Conservation (phyloP, 345 rosid species). For the Luvunga scandens region DNA sequence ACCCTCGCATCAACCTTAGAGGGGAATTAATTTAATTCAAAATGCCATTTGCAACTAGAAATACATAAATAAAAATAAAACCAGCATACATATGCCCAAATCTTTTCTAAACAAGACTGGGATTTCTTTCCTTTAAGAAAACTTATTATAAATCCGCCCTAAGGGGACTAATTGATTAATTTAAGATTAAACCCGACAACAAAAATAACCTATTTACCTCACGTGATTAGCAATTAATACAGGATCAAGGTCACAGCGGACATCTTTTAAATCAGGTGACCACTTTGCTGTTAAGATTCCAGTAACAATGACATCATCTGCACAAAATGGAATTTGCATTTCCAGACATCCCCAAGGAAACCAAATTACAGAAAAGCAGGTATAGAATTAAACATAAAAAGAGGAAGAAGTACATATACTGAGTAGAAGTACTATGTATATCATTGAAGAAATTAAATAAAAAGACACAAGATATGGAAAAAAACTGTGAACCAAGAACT, state of each 20-base stretch:
- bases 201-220: slow-evolving; percentile 46
- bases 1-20: background rate
- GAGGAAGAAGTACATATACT: background rate
- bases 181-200: background rate
- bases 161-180: background rate
- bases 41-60: background rate
- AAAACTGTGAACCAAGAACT: background rate
- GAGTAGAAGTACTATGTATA: background rate
- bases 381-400: background rate
- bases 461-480: background rate
- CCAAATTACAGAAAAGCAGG: background rate
- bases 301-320: slow-evolving; percentile 88
- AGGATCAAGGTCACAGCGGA: slow-evolving; percentile 94
- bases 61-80: too few species aligned
- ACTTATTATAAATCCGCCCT: background rate
- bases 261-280: slow-evolving; percentile 92
- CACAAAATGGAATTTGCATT: slow-evolving; percentile 4
- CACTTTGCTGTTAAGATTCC: slow-evolving; percentile 89
- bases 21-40: background rate
- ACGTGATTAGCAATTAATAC: slow-evolving; percentile 77
- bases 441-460: background rate
- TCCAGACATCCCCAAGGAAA: background rate
- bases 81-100: too few species aligned
- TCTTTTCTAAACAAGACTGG: background rate
- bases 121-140: background rate